A percentile compares a stretch with the other conserved stretches of the same genome.
Evolutionary conservation across 148 eudicot species (phyloP).

Genomic region (Cornus kousa): DNA sequence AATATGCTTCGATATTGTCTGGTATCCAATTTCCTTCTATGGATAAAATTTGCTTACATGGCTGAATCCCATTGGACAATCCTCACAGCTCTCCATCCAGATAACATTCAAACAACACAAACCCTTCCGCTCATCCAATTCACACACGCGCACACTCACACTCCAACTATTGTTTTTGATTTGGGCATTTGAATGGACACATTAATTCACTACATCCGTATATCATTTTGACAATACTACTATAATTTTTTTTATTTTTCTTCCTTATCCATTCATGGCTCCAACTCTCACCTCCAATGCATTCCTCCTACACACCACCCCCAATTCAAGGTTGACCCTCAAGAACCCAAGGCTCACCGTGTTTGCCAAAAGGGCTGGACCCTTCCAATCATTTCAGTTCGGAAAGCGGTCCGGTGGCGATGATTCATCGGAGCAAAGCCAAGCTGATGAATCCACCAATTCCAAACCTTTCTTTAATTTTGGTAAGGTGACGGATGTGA

Average conservation of each 20-base stretch:
- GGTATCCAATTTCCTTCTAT: conserved; percentile 29
- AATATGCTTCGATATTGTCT: conserved; percentile 13
- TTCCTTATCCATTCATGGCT: conserved; percentile 44
- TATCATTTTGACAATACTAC: not conserved
- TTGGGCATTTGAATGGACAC: conserved; percentile 7
- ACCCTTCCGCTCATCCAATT: not conserved
- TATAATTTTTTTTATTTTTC: not conserved
- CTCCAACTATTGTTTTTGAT: not conserved
- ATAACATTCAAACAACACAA: conserved; percentile 26
- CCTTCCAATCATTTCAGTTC: conserved; percentile 26
- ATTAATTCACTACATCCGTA: not conserved
- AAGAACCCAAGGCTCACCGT: conserved; percentile 33
- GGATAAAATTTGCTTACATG: conserved; percentile 53
- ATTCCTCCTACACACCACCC: conserved; percentile 50
- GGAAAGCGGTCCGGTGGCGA: conserved; percentile 26
- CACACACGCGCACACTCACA: not conserved
- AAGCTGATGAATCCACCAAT: not conserved
- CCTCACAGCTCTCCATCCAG: conserved; percentile 22
- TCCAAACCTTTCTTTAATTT: conserved; percentile 55
- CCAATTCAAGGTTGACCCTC: conserved; percentile 36
- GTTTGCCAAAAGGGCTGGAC: conserved; percentile 41
- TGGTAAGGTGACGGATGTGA: conserved; percentile 53
- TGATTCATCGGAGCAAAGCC: conserved; percentile 5
- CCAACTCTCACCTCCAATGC: conserved; percentile 59
- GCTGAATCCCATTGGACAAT: conserved; percentile 40